These are phyloP conservation scores for Metarhizium anisopliae DNA, from an alignment of 2,329 filamentous ascomycete species.

Conservation along the genomic window DNA sequence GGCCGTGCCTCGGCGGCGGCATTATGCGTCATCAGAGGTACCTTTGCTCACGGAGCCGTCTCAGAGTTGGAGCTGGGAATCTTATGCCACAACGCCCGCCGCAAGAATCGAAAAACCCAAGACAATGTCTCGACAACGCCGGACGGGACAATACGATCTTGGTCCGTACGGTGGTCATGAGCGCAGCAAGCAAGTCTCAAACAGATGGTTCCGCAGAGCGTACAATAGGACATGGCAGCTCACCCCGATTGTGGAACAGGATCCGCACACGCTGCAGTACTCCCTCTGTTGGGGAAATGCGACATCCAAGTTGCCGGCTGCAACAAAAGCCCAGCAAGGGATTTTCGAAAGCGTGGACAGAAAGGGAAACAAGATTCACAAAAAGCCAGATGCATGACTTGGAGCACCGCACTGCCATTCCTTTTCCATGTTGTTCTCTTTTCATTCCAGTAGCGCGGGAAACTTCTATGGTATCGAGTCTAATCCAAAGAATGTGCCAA, in stretches of 20 bases:
- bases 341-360: slow-evolving; percentile 40
- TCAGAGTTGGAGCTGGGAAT: slow-evolving; percentile 32
- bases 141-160: slow-evolving; percentile 26
- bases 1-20: slow-evolving; percentile 25
- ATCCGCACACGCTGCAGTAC: slow-evolving; percentile 20
- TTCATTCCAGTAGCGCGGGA: background rate
- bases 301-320: slow-evolving; percentile 17
- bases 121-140: slow-evolving; percentile 21
- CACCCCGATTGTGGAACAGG: slow-evolving; percentile 31
- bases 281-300: slow-evolving; percentile 38
- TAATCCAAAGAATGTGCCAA: slow-evolving; percentile 39
- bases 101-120: slow-evolving; percentile 27
- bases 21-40: slow-evolving; percentile 9
- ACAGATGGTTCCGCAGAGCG: slow-evolving; percentile 37
- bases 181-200: slow-evolving; percentile 22
- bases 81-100: slow-evolving; percentile 29
- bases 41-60: background rate
- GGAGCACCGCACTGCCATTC: background rate
- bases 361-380: slow-evolving; percentile 13
- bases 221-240: slow-evolving; percentile 37
- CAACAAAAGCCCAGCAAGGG: slow-evolving; percentile 24
- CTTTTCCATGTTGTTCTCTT: background rate
- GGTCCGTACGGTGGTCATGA: slow-evolving; percentile 28
- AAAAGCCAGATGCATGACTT: slow-evolving; percentile 5
- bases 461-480: background rate